Conservation (phyloP, 208 protist genomes). For the Plasmodiophora brassicae region DNA sequence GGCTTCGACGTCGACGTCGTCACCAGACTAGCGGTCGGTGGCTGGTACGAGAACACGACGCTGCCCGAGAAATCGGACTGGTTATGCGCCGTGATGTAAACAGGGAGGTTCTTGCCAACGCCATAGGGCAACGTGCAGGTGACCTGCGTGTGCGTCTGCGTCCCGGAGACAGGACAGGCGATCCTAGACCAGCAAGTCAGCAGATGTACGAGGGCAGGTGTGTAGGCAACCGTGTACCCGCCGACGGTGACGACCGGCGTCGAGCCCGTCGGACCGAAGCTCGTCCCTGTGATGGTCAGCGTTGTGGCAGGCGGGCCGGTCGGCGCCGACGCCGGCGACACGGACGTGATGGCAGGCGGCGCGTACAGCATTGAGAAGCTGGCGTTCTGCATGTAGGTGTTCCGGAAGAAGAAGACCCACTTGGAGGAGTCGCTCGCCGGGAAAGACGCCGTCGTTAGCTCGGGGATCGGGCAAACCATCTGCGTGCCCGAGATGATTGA, state of each 20-base stretch:
- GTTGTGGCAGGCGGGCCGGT: neutral
- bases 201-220: neutral
- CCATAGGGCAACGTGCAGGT: neutral
- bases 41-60: neutral
- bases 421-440: neutral
- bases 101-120: neutral
- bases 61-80: neutral
- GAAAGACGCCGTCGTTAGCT: neutral
- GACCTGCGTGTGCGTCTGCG: neutral
- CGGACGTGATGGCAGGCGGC: neutral
- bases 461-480: neutral
- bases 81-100: neutral
- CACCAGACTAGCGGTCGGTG: neutral
- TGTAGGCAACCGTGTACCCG: neutral
- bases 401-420: neutral
- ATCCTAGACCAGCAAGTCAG: neutral
- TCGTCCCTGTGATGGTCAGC: neutral
- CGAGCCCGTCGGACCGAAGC: neutral
- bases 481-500: neutral
- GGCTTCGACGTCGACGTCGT: neutral
- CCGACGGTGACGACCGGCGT: neutral
- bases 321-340: neutral
- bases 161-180: neutral
- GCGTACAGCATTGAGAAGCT: neutral
- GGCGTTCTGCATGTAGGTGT: neutral